Evolutionary conservation across 2,329 filamentous ascomycete genomes (phyloP), one percentile per base, ranked within the genome.

Genomic region (Hypocrella siamensis): DNA sequence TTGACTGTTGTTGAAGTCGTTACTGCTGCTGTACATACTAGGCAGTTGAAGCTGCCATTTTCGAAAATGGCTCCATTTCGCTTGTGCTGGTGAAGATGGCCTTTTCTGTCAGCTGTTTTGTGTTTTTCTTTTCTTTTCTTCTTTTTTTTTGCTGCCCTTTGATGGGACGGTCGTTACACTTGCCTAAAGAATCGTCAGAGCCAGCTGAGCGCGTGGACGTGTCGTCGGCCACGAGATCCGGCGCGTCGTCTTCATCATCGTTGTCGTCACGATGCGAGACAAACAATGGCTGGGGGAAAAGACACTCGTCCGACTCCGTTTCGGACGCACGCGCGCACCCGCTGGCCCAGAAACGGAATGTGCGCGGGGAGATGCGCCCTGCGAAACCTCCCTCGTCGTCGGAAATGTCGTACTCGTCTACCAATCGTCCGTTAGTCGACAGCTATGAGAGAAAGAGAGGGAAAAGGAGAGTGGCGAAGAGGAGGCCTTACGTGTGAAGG

Each of bases 381-480:
- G 47, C 39, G 0, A 49, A 46, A 16, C 52, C 50, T 2, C 56
- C 59, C 35, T 67, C 61, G 15, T 53, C 47, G 31, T 63, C 58
- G 0, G 50, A 55, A 14, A 60, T 46, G 19, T 52, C 49, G 21
- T 42, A 42, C n/a, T 32, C 2, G 21, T 39, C 40, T 7, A 39
- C 26, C n/a, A n/a, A n/a, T n/a, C n/a, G n/a, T n/a, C n/a, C n/a
- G n/a, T n/a, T n/a, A n/a, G n/a, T n/a, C n/a, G n/a, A n/a, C n/a
- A n/a, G n/a, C n/a, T n/a, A n/a, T n/a, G n/a, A n/a, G n/a, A n/a
- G n/a, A n/a, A n/a, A n/a, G n/a, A n/a, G n/a, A n/a, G n/a, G n/a
- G n/a, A n/a, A n/a, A n/a, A n/a, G n/a, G n/a, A n/a, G n/a, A n/a
- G n/a, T n/a, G n/a, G n/a, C n/a, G n/a, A n/a, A n/a, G n/a, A n/a